Percentiles rank a stretch among this genome's conserved stretches.
Conservation (phyloP, 2,329 filamentous ascomycete species). For the Epichloe typhina region DNA sequence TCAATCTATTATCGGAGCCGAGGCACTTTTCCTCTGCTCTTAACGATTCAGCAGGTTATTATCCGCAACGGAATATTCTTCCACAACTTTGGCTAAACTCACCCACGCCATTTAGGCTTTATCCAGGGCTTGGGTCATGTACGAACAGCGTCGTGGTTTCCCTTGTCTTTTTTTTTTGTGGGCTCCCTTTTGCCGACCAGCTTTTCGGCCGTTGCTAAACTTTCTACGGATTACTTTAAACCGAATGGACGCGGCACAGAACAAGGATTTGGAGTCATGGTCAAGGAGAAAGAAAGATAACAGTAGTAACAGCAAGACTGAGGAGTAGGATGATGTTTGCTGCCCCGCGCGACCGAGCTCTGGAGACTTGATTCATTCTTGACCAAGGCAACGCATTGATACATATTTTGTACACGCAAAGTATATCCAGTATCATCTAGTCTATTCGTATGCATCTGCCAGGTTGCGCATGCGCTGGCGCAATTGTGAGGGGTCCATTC, state of each 20-base stretch:
- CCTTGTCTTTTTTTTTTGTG: not conserved
- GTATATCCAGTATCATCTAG: not conserved
- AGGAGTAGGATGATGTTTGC: not conserved
- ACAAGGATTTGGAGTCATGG: not conserved
- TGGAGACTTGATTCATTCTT: not conserved
- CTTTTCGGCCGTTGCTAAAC: not conserved
- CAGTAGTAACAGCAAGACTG: not conserved
- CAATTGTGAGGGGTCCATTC: constrained; percentile 31
- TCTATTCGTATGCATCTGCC: constrained; percentile 35
- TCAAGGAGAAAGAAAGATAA: not conserved
- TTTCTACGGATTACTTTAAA: not conserved
- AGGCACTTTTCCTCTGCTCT: not conserved
- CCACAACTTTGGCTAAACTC: not conserved
- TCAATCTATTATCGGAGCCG: not conserved
- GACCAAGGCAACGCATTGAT: not conserved
- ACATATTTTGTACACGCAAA: not conserved
- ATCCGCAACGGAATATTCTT: not conserved
- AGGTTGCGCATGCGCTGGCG: constrained; percentile 31
- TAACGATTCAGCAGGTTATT: no score
- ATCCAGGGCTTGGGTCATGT: not conserved
- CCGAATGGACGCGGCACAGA: not conserved
- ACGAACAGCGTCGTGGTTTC: not conserved
- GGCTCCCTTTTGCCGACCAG: not conserved
- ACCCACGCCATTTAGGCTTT: not conserved
- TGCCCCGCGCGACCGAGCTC: not conserved